phyloP scores from a whole-genome alignment of 352 stramenopile genomes.

The Plasmopara halstedii region DNA sequence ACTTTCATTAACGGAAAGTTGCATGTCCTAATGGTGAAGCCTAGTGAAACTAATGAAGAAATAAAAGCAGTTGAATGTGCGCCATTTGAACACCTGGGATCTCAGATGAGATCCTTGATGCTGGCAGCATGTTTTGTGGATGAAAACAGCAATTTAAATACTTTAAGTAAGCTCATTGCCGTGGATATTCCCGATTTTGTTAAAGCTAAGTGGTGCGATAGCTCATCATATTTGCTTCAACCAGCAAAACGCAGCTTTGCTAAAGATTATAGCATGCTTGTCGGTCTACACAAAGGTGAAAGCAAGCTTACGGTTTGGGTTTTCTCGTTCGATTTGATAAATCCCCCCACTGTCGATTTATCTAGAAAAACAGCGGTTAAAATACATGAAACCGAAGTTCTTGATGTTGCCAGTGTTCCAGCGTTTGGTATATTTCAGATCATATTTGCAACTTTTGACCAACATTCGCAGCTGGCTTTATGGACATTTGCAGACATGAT shows the following conservation, averaged over 20 bases:
- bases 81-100: not conserved
- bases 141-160: conserved; percentile 13
- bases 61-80: conserved; percentile 1
- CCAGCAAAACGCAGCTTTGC: conserved; percentile 15
- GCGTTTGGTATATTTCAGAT: conserved; percentile 43
- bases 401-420: conserved; percentile 35
- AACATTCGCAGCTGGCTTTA: conserved; percentile 26
- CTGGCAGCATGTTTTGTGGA: conserved; percentile 24
- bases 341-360: conserved; percentile 21
- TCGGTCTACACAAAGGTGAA: conserved; percentile 35
- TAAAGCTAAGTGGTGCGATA: conserved; percentile 48
- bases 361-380: conserved; percentile 37
- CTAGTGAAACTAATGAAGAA: not conserved
- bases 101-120: conserved; percentile 1
- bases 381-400: conserved; percentile 19
- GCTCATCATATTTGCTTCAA: conserved; percentile 23
- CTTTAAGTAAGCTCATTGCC: conserved; percentile 25
- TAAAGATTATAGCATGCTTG: conserved; percentile 56
- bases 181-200: conserved; percentile 38
- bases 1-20: conserved; percentile 27
- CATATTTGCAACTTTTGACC: conserved; percentile 38
- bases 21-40: conserved; percentile 21
- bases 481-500: conserved; percentile 59
- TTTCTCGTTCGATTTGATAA: conserved; percentile 33
- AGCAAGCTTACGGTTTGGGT: conserved; percentile 46